These are phyloP conservation scores for Tribonema minus DNA, from an alignment of 108 stramenopile species.

Conservation along the genomic window DNA sequence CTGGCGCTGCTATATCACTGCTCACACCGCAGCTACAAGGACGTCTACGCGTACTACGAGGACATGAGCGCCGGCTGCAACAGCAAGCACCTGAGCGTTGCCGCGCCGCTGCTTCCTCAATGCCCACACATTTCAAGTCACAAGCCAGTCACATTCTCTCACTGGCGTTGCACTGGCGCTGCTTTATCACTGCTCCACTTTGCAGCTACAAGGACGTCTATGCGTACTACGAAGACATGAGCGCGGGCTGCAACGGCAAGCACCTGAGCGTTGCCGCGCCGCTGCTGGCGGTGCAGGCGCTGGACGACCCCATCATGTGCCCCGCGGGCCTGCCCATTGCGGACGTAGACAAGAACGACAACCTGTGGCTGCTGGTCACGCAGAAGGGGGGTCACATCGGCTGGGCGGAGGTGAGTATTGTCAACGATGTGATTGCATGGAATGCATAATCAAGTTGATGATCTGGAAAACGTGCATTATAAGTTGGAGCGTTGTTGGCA, in stretches of 20 bases:
- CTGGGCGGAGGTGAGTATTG: slow-evolving; percentile 21
- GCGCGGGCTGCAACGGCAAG: slow-evolving; percentile 17
- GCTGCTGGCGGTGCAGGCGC: slow-evolving; percentile 35
- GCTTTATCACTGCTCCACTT: too few species aligned
- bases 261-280: slow-evolving; percentile 13
- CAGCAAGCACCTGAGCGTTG: slow-evolving; percentile 11
- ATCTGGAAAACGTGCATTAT: slow-evolving; percentile 5
- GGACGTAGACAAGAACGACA: not conserved
- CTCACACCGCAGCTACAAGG: not conserved
- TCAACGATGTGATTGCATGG: not conserved
- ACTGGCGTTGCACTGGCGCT: too few species aligned
- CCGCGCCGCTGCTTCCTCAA: slow-evolving; percentile 22
- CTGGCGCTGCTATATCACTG: too few species aligned
- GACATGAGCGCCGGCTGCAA: slow-evolving; percentile 39
- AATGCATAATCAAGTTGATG: slow-evolving; percentile 17
- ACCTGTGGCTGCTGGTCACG: not conserved
- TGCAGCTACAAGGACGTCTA: not conserved
- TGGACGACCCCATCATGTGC: slow-evolving; percentile 51
- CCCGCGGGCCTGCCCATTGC: not conserved
- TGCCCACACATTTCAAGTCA: too few species aligned
- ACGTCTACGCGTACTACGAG: slow-evolving; percentile 24
- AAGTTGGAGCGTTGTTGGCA: not conserved
- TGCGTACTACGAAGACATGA: slow-evolving; percentile 47
- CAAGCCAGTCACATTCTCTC: too few species aligned
- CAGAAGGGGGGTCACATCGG: slow-evolving; percentile 50